Percentiles rank a stretch among this genome's conserved stretches.
These are phyloP conservation scores for Scedosporium apiospermum DNA, from an alignment of 2,329 filamentous ascomycete species.

Conservation along the genomic window DNA sequence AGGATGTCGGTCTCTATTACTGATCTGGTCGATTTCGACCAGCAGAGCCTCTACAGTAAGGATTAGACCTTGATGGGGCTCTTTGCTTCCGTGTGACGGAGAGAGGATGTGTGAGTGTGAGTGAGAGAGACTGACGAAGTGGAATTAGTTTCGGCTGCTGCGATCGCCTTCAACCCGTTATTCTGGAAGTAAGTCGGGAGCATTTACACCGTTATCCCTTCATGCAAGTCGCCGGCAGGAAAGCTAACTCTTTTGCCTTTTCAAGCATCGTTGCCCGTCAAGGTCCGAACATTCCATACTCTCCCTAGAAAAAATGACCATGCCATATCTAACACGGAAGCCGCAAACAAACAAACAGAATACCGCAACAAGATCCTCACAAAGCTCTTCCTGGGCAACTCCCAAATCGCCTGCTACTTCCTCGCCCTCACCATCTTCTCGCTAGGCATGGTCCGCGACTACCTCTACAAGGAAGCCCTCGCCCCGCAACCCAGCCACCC, in stretches of 20 bases:
- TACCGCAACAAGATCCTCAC: constrained; percentile 87
- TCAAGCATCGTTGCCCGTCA: constrained; percentile 70
- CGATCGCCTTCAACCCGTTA: constrained; percentile 93
- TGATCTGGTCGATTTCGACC: constrained; percentile 53
- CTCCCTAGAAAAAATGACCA: constrained; percentile 4
- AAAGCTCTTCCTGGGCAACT: constrained; percentile 70
- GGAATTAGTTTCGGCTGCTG: constrained; percentile 61
- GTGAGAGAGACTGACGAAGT: constrained; percentile 10
- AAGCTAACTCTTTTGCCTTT: constrained; percentile 21
- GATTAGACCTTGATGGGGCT: constrained; percentile 10
- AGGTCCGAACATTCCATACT: constrained; percentile 40
- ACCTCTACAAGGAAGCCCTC: constrained; percentile 77
- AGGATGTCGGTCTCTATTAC: constrained; percentile 29
- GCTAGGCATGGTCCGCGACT: constrained; percentile 81
- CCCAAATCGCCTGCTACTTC: constrained; percentile 75
- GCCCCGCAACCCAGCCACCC: constrained; percentile 67
- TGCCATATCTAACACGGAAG: constrained; percentile 11
- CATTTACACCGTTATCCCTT: neutral
- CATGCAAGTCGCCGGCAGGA: constrained; percentile 8
- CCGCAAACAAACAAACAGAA: constrained; percentile 42
- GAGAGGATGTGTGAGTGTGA: neutral
- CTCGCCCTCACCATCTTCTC: constrained; percentile 86
- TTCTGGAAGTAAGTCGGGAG: constrained; percentile 84
- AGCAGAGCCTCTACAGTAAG: constrained; percentile 58
- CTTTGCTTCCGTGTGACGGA: constrained; percentile 6